Base-by-base conservation (phyloP, 805 yeast species). In the Metschnikowia shivogae region DNA sequence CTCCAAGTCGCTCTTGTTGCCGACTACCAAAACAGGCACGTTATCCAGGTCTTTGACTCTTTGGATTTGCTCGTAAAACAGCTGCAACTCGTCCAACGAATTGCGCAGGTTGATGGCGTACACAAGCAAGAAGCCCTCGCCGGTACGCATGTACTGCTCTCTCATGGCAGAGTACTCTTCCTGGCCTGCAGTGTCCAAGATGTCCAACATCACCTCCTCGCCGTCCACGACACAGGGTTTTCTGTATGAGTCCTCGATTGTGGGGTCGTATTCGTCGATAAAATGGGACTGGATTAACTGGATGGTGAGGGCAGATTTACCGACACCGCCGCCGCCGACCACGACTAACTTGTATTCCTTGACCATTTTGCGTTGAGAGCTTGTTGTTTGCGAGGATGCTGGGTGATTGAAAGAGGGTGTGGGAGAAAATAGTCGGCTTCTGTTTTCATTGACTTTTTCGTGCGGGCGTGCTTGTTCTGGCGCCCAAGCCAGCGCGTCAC, bases 311-410 rank as follows among this genome's bases (percentile, higher is more conserved):
- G 99, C 98, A 20, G 95, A 85, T 66, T 93, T 93, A 69, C 99
- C 99, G 45, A 93, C 99, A 68, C 97, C 97, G 62, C 98, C 98
- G 33, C 97, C 97, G 45, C 98, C 99, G 45, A 92, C 97, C 36
- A 92, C 97, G 4, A 93, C 99, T 48, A 93, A 70, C 63, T 95
- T 89, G 64, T 83, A 92, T 66, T 90, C 97, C 65, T 85, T 77
- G 45, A 79, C 73, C 68, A 62, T 65, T 17, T 24, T 35, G 39
- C 13, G 30, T 22, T 22, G 8, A 6, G 6, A 22, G 3, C 12
- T 26, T 30, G 40, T 29, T 29, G 31, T 29, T 29, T 5, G 5
- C 31, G 6, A 6, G 13, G 31, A n/a, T 12, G 13, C 13, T 29
- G 13, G 13, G 13, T n/a, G 12, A 29, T 5, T 29, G 31, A 29